A percentile compares a stretch with the other conserved stretches of the same genome.
These are phyloP conservation scores for Rhodofomes roseus DNA, from an alignment of 1,284 basidiomycete species.

Conservation along the genomic window DNA sequence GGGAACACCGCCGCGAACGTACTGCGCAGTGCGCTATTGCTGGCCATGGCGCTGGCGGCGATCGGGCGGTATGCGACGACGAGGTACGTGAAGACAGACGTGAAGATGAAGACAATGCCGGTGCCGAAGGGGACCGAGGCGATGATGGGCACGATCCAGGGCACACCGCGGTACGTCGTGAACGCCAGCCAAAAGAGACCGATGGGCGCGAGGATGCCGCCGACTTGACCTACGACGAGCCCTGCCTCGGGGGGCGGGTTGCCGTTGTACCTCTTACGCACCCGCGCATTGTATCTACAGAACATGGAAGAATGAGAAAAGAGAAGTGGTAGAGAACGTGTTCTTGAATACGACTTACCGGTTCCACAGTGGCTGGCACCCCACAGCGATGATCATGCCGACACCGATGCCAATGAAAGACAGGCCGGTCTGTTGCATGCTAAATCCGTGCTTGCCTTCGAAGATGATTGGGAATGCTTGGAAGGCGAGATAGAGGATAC, in stretches of 20 bases:
- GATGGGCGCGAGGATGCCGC: slow-evolving; percentile 65
- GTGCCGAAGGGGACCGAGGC: slow-evolving; percentile 59
- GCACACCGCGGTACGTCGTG: slow-evolving; percentile 62
- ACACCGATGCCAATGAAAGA: slow-evolving; percentile 71
- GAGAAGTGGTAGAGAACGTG: background rate
- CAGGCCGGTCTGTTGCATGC: slow-evolving; percentile 56
- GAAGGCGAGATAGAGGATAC: slow-evolving; percentile 75
- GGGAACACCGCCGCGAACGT: slow-evolving; percentile 73
- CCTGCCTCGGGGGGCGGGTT: slow-evolving; percentile 65
- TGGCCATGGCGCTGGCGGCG: slow-evolving; percentile 74
- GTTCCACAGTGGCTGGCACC: slow-evolving; percentile 65
- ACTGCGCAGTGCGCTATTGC: slow-evolving; percentile 65
- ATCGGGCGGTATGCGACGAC: slow-evolving; percentile 74
- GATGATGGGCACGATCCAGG: slow-evolving; percentile 72
- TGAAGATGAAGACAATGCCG: slow-evolving; percentile 60
- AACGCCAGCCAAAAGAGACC: slow-evolving; percentile 73
- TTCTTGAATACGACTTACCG: slow-evolving; percentile 31
- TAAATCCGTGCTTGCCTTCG: slow-evolving; percentile 56
- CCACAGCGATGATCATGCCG: slow-evolving; percentile 56
- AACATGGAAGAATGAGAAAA: background rate
- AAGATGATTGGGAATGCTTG: slow-evolving; percentile 74
- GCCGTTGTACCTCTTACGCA: slow-evolving; percentile 37
- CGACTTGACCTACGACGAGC: slow-evolving; percentile 64
- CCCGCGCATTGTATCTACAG: slow-evolving; percentile 27
- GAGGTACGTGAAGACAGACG: slow-evolving; percentile 68